Evolutionary conservation across 2,329 filamentous ascomycete species (phyloP).

Genomic region (Bipolaris cookei): DNA sequence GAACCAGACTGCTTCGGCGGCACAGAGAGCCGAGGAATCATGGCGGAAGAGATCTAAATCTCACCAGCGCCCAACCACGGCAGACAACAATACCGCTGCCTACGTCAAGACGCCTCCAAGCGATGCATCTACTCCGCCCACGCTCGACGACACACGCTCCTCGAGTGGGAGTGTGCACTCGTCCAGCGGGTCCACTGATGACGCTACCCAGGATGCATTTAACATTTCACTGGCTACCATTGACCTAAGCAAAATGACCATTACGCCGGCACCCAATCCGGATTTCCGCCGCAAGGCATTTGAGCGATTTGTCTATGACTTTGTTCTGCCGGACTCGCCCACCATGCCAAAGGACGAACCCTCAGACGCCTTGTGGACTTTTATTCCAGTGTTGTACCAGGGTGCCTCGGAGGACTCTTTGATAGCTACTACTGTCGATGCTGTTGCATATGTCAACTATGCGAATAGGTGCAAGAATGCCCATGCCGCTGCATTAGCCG

Average conservation of each 20-base stretch:
- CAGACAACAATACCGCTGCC: constrained; percentile 15
- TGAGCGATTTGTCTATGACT: constrained; percentile 43
- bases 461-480: constrained; percentile 33
- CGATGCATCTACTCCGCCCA: constrained; percentile 19
- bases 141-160: constrained; percentile 13
- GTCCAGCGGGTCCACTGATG: constrained; percentile 7
- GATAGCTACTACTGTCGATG: constrained; percentile 30
- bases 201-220: neutral
- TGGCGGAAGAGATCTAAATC: constrained; percentile 45
- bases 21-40: constrained; percentile 43
- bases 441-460: constrained; percentile 41
- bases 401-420: constrained; percentile 30
- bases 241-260: constrained; percentile 22
- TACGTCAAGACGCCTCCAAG: constrained; percentile 21
- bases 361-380: constrained; percentile 36
- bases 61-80: constrained; percentile 23
- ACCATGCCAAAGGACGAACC: constrained; percentile 22
- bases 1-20: constrained; percentile 43
- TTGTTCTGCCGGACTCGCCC: constrained; percentile 32
- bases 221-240: neutral
- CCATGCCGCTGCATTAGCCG: constrained; percentile 30
- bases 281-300: constrained; percentile 37
- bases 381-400: constrained; percentile 37
- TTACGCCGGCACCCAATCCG: constrained; percentile 18
- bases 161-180: constrained; percentile 12